Conservation (phyloP, 2,329 filamentous ascomycete genomes). For the Neospermospora avenae region DNA sequence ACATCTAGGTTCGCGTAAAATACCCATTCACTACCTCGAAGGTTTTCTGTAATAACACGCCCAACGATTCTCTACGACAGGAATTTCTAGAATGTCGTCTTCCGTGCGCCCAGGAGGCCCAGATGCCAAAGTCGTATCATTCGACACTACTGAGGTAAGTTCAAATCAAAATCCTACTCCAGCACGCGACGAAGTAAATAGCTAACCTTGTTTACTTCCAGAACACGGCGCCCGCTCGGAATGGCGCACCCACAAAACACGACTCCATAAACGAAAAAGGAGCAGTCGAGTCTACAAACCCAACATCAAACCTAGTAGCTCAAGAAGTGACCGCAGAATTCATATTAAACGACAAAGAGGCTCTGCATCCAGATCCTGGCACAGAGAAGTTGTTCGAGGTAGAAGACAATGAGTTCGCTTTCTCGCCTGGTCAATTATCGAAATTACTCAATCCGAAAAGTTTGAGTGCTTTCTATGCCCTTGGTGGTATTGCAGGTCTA, state of each 20-base stretch:
- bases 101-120: background rate
- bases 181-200: background rate
- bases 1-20: background rate
- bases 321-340: background rate
- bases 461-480: slow-evolving; percentile 64
- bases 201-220: background rate
- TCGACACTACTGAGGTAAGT: background rate
- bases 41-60: background rate
- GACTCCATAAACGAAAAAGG: background rate
- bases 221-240: background rate
- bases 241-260: background rate
- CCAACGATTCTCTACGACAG: background rate
- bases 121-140: slow-evolving; percentile 4
- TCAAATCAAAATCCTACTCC: too few relatives aligned
- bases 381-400: slow-evolving; percentile 47
- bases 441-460: slow-evolving; percentile 77
- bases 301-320: background rate
- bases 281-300: background rate
- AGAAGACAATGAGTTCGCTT: slow-evolving; percentile 66
- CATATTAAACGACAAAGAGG: slow-evolving; percentile 3
- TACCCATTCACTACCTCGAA: background rate
- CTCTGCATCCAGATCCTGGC: background rate
- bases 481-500: slow-evolving; percentile 68
- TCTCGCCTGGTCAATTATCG: slow-evolving; percentile 64
- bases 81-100: background rate